These are phyloP conservation scores for Cryptococcus sp. DNA, from an alignment of 1,284 basidiomycete genomes.

Conservation along the genomic window DNA sequence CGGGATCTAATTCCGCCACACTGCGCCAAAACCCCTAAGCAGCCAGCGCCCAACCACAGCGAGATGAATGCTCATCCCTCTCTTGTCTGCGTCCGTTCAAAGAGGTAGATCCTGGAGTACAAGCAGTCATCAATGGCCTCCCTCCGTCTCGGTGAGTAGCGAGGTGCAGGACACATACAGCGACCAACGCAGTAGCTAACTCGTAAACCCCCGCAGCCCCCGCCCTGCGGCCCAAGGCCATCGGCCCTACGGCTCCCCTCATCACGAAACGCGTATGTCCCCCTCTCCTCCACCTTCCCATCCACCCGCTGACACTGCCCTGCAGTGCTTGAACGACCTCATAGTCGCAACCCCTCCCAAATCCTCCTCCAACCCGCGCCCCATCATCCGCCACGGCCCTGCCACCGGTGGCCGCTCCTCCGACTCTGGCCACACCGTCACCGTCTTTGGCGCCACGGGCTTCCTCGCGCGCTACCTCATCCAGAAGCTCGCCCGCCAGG, in stretches of 20 bases:
- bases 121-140: constrained; percentile 24
- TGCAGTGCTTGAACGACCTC: constrained; percentile 47
- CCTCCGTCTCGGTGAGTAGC: constrained; percentile 27
- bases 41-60: no score
- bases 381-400: constrained; percentile 66
- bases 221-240: constrained; percentile 30
- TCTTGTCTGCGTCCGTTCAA: background rate
- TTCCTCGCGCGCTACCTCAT: constrained; percentile 95
- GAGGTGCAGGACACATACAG: no score
- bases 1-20: no score
- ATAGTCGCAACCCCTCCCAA: constrained; percentile 25
- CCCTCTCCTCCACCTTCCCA: background rate
- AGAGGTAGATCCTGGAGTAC: no score
- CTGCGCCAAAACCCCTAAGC: no score
- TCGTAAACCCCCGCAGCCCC: constrained; percentile 20
- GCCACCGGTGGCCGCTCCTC: constrained; percentile 78
- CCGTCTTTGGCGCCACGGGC: constrained; percentile 95
- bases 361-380: constrained; percentile 50
- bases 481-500: constrained; percentile 87
- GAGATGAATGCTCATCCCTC: no score
- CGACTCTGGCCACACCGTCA: constrained; percentile 82
- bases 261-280: constrained; percentile 9
- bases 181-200: no score
- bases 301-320: background rate
- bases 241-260: constrained; percentile 6